A percentile compares a stretch with the other conserved stretches of the same genome.
Evolutionary conservation across 371 early-diverging fungal species (phyloP).

Genomic region (Smittium mucronatum): DNA sequence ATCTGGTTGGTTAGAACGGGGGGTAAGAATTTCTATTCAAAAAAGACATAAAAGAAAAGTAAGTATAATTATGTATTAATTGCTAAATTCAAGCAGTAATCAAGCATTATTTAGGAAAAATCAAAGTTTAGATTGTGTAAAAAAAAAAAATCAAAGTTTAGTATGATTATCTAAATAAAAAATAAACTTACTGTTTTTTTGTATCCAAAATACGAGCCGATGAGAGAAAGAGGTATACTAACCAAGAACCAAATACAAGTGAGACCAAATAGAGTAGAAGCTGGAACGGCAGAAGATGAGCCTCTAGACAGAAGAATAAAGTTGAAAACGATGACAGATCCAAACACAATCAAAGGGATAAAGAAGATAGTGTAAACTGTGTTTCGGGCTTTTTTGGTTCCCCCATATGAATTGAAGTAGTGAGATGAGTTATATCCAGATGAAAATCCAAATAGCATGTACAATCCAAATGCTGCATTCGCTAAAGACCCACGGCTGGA

Average conservation of each 20-base stretch:
- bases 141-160: background rate
- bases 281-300: conserved; percentile 89
- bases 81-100: no score
- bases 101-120: no score
- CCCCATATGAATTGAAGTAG: conserved; percentile 86
- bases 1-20: conserved; percentile 86
- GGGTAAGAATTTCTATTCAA: conserved; percentile 48
- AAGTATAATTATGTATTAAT: no score
- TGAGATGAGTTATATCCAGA: conserved; percentile 83
- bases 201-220: conserved; percentile 90
- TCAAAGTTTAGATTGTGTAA: no score
- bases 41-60: no score
- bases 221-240: conserved; percentile 72
- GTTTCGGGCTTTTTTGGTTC: conserved; percentile 73
- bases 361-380: conserved; percentile 69
- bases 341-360: conserved; percentile 55
- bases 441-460: conserved; percentile 69
- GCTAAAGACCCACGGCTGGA: conserved; percentile 84
- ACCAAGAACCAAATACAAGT: conserved; percentile 78
- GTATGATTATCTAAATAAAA: background rate
- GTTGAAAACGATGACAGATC: conserved; percentile 73
- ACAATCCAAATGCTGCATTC: conserved; percentile 80
- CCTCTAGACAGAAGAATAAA: conserved; percentile 71
- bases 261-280: conserved; percentile 73
- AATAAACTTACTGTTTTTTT: conserved; percentile 42